Conservation (phyloP, 768 basidiomycete genomes). For the Obba rivulosa region DNA sequence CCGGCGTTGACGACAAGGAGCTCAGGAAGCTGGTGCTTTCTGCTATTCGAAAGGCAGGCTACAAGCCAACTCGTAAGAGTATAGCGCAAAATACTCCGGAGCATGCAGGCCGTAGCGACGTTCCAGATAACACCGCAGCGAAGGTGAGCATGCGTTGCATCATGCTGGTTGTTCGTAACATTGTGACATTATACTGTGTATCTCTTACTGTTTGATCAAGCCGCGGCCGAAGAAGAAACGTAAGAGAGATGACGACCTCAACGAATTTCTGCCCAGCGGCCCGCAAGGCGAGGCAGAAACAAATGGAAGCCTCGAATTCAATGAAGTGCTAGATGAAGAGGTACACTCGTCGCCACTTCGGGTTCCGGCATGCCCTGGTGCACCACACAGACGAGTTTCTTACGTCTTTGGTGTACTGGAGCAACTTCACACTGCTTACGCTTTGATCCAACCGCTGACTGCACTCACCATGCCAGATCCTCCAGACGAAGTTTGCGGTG, state of each 20-base stretch:
- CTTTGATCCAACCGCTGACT: background rate
- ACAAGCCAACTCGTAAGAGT: conserved; percentile 23
- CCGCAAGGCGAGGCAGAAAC: conserved; percentile 44
- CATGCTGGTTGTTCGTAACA: background rate
- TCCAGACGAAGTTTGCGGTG: conserved; percentile 56
- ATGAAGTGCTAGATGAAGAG: conserved; percentile 68
- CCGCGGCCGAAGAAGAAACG: conserved; percentile 46
- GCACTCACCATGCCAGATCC: conserved; percentile 35
- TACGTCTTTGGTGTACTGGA: background rate
- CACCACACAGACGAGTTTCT: background rate
- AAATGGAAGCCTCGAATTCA: conserved; percentile 60
- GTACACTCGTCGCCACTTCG: conserved; percentile 30
- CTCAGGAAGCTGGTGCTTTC: conserved; percentile 53
- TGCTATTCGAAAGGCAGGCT: conserved; percentile 63
- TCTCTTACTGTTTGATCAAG: conserved; percentile 3
- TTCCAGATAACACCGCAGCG: background rate
- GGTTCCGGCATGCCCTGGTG: no score
- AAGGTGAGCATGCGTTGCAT: conserved; percentile 11
- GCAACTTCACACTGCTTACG: background rate
- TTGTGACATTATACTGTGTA: conserved; percentile 2
- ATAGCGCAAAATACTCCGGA: conserved; percentile 5
- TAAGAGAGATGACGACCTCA: conserved; percentile 43
- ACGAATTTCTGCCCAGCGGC: conserved; percentile 53
- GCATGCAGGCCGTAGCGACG: conserved; percentile 7
- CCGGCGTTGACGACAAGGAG: conserved; percentile 62